A percentile compares a stretch with the other conserved stretches of the same genome.
These are phyloP conservation scores for Cutaneotrichosporon cutaneum DNA, from an alignment of 1,284 basidiomycete genomes.

Conservation along the genomic window DNA sequence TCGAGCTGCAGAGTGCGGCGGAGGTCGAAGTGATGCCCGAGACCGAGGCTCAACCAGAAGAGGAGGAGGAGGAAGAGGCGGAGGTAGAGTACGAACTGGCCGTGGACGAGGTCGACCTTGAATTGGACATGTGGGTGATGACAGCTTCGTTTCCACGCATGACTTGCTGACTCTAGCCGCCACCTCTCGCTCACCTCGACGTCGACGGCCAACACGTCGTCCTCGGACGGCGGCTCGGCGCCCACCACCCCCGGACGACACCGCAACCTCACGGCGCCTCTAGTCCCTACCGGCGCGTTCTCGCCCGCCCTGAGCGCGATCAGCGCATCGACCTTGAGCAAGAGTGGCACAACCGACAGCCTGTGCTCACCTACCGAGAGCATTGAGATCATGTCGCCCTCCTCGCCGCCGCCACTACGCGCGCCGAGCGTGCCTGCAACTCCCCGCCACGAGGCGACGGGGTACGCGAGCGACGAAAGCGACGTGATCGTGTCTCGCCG, in stretches of 20 bases:
- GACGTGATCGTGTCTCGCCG: conserved; percentile 10
- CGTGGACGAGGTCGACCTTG: conserved; percentile 12
- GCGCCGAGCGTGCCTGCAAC: conserved; percentile 8
- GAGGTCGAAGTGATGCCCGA: background rate
- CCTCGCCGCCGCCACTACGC: conserved; percentile 1
- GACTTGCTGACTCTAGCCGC: background rate
- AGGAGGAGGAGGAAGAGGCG: background rate
- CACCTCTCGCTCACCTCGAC: conserved; percentile 3
- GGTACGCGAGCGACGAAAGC: conserved; percentile 12
- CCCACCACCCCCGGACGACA: conserved; percentile 3
- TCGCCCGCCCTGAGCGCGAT: background rate
- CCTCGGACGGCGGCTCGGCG: conserved; percentile 6
- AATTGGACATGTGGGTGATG: conserved; percentile 14
- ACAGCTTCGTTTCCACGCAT: background rate
- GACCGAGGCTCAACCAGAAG: background rate
- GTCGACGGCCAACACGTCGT: background rate
- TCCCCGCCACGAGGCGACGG: conserved; percentile 6
- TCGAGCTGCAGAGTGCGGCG: background rate
- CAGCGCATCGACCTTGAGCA: background rate
- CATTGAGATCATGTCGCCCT: conserved; percentile 6
- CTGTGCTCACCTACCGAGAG: background rate
- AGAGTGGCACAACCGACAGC: conserved; percentile 1
- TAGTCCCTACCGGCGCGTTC: background rate
- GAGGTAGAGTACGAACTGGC: background rate
- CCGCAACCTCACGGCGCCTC: background rate